Evolutionary conservation across 495 filamentous ascomycete species (phyloP).

Genomic region (Neurospora sp.): DNA sequence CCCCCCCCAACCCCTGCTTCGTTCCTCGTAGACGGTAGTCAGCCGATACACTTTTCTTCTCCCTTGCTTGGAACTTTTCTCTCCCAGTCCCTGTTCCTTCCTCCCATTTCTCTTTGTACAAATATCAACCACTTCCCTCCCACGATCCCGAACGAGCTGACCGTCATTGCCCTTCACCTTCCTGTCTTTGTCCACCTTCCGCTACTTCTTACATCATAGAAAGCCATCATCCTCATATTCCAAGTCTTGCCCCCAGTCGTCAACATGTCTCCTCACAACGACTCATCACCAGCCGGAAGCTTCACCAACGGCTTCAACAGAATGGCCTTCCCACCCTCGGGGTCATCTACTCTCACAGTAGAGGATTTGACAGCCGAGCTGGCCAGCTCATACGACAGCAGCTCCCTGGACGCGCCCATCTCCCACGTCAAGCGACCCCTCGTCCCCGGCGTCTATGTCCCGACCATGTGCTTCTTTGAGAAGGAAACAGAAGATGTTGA

Average conservation of each 20-base stretch:
- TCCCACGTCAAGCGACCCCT: conserved; percentile 49
- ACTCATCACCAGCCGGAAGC: conserved; percentile 38
- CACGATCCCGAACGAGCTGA: not conserved
- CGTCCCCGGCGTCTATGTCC: conserved; percentile 72
- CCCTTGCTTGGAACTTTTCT: not conserved
- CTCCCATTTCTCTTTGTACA: conserved; percentile 16
- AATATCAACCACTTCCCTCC: conserved; percentile 18
- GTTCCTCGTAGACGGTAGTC: not conserved
- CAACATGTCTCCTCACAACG: conserved; percentile 42
- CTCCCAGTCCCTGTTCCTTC: not conserved
- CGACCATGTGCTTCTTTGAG: conserved; percentile 82
- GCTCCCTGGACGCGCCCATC: conserved; percentile 25
- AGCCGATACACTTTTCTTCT: not conserved
- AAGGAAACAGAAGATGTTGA: conserved; percentile 70
- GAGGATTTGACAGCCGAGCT: conserved; percentile 17
- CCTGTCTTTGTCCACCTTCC: not conserved
- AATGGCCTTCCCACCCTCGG: conserved; percentile 26
- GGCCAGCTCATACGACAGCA: conserved; percentile 34
- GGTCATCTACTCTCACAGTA: conserved; percentile 24
- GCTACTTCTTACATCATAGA: not conserved
- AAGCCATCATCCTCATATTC: not conserved
- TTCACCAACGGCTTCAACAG: conserved; percentile 36
- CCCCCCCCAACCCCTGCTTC: conserved; percentile 8
- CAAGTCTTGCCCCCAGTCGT: not conserved
- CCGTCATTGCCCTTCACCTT: not conserved